A percentile compares a stretch with the other conserved stretches of the same genome.
Evolutionary conservation across 1,284 basidiomycete species (phyloP).

Genomic region (Mycena sp.): DNA sequence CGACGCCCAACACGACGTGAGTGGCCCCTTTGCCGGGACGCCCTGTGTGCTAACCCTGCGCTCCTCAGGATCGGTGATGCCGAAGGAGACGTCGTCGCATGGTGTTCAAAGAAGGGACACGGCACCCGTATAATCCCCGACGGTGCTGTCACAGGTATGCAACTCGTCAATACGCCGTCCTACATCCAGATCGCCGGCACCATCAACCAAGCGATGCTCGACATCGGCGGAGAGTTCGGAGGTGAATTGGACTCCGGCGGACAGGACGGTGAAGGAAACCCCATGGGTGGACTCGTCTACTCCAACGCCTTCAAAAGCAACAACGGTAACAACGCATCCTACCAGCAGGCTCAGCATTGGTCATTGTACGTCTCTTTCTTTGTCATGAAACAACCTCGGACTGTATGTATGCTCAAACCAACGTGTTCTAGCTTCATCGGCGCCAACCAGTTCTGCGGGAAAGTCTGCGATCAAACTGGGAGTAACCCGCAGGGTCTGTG

Average conservation of each 20-base stretch:
- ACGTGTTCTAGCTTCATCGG: conserved; percentile 25
- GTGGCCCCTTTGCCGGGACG: background rate
- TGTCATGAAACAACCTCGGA: background rate
- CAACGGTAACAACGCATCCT: conserved; percentile 19
- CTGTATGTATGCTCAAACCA: background rate
- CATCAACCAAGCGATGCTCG: conserved; percentile 69
- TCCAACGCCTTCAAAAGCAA: conserved; percentile 14
- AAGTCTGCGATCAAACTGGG: conserved; percentile 26
- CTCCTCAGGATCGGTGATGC: conserved; percentile 65
- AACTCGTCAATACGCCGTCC: conserved; percentile 70
- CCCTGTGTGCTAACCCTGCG: background rate
- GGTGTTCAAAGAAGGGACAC: conserved; percentile 74
- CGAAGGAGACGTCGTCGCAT: conserved; percentile 75
- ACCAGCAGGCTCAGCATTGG: conserved; percentile 25
- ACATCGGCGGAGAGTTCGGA: conserved; percentile 49
- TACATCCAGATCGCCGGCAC: conserved; percentile 76
- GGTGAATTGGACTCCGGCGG: conserved; percentile 25
- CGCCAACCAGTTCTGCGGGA: conserved; percentile 23
- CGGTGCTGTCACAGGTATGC: conserved; percentile 70
- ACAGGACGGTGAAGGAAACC: conserved; percentile 28
- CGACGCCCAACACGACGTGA: conserved; percentile 47
- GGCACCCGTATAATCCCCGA: conserved; percentile 73
- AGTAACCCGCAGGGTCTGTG: conserved; percentile 22
- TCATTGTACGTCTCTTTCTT: conserved; percentile 9
- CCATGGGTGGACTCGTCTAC: conserved; percentile 29